Base-by-base conservation (phyloP, 176 grass and related monocot species). In the Carex parvula region DNA sequence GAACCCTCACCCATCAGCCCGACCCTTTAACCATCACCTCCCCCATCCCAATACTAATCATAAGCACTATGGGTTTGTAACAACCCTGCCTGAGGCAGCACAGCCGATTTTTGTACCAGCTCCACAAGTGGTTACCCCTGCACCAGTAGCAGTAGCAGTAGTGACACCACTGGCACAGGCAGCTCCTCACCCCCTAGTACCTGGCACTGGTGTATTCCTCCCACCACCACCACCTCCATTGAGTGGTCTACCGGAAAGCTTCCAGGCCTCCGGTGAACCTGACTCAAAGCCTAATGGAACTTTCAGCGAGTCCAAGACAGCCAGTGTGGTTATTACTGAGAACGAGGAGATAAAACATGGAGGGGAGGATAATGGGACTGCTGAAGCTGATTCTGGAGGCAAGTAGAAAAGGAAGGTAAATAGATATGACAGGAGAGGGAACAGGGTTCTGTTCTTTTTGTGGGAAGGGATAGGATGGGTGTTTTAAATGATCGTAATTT, bases 191-290 rank as follows among this genome's bases (percentile, higher is more conserved):
- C 21, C 26, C 10, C n/a, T 54, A 8, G 5, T 68, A 21, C 22
- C 59, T 50, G 80, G 80, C 26, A 83, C 80, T 44, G 80, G 80
- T 30, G 80, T 83, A 17, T 83, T 83, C 17, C 80, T 83, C 42
- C 80, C 80, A 5, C 80, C 79, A 57, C 33, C 60, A 6, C 56
- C 75, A 35, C 75, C 79, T 81, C 57, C 62, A 4, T 48, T 64
- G 33, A 81, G 64, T 22, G 11, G 50, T 17, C 14, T 65, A 16
- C 39, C 80, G 2, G 37, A 65, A 52, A 67, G 44, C 14, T 30
- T 50, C 21, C 60, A 50, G 61, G 24, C 60, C 60, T 67, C 80
- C 4, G 20, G n/a, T 52, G 80, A 65, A 66, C 7, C 29, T 62
- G 78, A 82, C 79, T 44, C 58, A 21, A 81, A 64, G 6, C 57